Conservation (phyloP, 257 asterid species). For the Solanum virginianum region DNA sequence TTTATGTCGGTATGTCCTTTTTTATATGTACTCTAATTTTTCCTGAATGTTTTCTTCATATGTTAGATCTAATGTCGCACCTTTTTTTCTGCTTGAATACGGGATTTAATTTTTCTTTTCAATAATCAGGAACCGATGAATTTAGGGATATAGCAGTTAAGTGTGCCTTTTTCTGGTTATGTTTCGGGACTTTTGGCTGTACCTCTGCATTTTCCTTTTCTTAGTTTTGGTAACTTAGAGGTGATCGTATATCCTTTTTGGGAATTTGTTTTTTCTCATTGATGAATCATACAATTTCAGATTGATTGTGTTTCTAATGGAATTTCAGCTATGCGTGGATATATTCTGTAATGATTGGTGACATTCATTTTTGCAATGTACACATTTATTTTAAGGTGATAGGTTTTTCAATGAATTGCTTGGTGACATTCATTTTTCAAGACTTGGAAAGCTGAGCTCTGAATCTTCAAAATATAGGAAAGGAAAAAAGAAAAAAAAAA, state of each 20-base stretch:
- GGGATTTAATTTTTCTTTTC: not conserved
- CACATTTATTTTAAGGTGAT: not conserved
- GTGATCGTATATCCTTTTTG: not conserved
- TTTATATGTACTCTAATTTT: not conserved
- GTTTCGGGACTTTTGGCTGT: not conserved
- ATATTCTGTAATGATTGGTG: not conserved
- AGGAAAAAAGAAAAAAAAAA: not conserved
- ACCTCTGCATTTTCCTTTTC: not conserved
- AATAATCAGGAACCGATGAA: not conserved
- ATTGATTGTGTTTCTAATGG: not conserved
- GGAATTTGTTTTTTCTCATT: no score
- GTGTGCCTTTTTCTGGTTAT: not conserved
- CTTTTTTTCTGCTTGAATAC: not conserved
- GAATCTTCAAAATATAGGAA: not conserved
- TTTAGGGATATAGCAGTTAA: not conserved
- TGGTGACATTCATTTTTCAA: not conserved
- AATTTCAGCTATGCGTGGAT: not conserved
- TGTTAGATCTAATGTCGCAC: not conserved
- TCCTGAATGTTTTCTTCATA: not conserved
- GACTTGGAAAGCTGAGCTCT: not conserved
- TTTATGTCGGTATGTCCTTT: constrained; percentile 46
- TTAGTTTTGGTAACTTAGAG: not conserved
- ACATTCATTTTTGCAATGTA: not conserved
- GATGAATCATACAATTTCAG: not conserved
- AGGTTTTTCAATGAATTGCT: not conserved